These are phyloP conservation scores for Penicillium palitans DNA, from an alignment of 2,329 filamentous ascomycete species.

Conservation along the genomic window DNA sequence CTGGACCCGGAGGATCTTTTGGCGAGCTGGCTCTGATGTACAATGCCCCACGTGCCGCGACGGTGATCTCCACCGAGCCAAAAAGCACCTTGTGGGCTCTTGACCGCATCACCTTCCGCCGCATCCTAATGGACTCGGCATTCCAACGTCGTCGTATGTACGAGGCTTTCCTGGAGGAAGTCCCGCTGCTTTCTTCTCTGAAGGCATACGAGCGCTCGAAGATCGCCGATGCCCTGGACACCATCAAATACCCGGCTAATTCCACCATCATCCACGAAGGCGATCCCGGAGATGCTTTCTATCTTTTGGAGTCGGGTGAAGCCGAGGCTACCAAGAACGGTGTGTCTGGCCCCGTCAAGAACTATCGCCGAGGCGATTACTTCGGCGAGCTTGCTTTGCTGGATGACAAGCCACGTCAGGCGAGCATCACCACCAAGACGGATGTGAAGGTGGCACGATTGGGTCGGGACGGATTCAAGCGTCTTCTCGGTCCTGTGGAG, in stretches of 20 bases:
- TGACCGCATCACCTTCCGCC: slow-evolving; percentile 93
- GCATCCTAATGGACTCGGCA: slow-evolving; percentile 96
- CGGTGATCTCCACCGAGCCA: slow-evolving; percentile 78
- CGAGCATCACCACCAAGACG: slow-evolving; percentile 78
- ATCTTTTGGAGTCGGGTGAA: slow-evolving; percentile 81
- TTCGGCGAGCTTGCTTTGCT: slow-evolving; percentile 94
- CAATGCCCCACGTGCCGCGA: slow-evolving; percentile 93
- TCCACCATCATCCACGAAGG: slow-evolving; percentile 88
- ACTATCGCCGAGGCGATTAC: slow-evolving; percentile 89
- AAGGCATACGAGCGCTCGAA: slow-evolving; percentile 94
- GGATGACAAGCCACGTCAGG: slow-evolving; percentile 89
- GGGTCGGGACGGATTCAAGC: slow-evolving; percentile 92
- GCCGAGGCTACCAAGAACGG: slow-evolving; percentile 85
- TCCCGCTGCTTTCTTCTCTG: slow-evolving; percentile 77
- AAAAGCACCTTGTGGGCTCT: slow-evolving; percentile 87
- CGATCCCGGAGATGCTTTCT: slow-evolving; percentile 89
- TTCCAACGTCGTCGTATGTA: slow-evolving; percentile 96
- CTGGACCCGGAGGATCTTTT: slow-evolving; percentile 87
- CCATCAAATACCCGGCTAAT: slow-evolving; percentile 76
- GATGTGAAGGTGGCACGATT: slow-evolving; percentile 92
- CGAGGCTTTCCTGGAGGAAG: slow-evolving; percentile 93
- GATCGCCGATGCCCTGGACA: slow-evolving; percentile 94
- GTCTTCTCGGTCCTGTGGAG: slow-evolving; percentile 87
- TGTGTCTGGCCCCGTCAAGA: slow-evolving; percentile 67
- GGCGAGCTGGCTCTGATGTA: slow-evolving; percentile 98